Conservation (phyloP, 2,329 filamentous ascomycete species). For the Ophiosphaerella korrae region DNA sequence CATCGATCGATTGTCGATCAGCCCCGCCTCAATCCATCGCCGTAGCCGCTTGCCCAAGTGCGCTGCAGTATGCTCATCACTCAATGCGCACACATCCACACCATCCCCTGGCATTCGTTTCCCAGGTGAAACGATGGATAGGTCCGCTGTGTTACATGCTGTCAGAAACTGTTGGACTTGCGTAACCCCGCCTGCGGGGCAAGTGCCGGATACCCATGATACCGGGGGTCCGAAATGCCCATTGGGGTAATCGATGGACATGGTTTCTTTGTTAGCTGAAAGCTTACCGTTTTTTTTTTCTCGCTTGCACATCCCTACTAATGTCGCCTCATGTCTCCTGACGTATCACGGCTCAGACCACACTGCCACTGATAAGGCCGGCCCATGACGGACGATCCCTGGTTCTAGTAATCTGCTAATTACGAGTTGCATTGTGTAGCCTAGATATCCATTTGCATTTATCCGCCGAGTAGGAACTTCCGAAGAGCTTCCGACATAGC, state of each 20-base stretch:
- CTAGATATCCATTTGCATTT: constrained; percentile 1
- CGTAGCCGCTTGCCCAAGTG: constrained; percentile 8
- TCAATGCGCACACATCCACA: no score
- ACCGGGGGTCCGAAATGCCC: neutral
- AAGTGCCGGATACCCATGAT: neutral
- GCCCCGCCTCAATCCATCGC: constrained; percentile 24
- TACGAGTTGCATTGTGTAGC: no score
- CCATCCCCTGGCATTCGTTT: neutral
- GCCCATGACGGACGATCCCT: no score
- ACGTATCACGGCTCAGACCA: constrained; percentile 9
- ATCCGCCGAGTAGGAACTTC: neutral
- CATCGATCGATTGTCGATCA: constrained; percentile 21
- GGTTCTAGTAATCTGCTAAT: no score
- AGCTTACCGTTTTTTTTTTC: constrained; percentile 5
- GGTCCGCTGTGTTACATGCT: neutral
- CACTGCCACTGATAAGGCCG: neutral
- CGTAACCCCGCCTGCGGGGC: constrained; percentile 16
- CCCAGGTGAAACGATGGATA: neutral
- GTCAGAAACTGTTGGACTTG: constrained; percentile 15
- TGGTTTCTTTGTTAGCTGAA: constrained; percentile 16
- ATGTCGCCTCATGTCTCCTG: constrained; percentile 16
- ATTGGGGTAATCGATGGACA: neutral
- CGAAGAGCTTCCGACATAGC: neutral
- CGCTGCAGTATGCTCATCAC: no score
- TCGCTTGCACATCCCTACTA: constrained; percentile 2